phyloP scores from a whole-genome alignment of 306 rosid species.

The Dalbergia oliveri region DNA sequence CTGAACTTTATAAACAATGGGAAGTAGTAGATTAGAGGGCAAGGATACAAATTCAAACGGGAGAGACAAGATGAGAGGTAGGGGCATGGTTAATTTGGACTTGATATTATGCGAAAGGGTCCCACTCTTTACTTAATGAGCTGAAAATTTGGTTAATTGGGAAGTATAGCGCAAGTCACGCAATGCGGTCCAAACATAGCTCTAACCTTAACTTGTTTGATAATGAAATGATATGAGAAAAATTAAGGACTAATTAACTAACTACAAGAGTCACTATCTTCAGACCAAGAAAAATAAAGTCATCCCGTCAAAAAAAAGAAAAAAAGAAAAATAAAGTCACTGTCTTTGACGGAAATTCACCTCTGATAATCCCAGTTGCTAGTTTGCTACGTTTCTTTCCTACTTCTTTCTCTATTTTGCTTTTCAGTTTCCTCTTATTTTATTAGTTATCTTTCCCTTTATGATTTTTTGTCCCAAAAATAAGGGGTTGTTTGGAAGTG shows the following conservation, averaged over 20 bases:
- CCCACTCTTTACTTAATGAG: conserved; percentile 38
- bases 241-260: conserved; percentile 37
- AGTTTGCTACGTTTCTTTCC: conserved; percentile 39
- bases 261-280: conserved; percentile 48
- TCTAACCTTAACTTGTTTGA: conserved; percentile 34
- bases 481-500: too few species aligned
- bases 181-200: conserved; percentile 39
- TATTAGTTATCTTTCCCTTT: conserved; percentile 3
- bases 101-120: conserved; percentile 35
- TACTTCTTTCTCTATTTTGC: conserved; percentile 18
- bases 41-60: conserved; percentile 28
- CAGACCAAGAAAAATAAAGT: too few species aligned
- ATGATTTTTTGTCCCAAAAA: neutral
- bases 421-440: conserved; percentile 24
- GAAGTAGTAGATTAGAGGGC: conserved; percentile 18
- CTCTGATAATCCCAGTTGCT: conserved; percentile 21
- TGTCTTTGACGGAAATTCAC: conserved; percentile 46
- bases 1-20: neutral
- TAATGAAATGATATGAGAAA: conserved; percentile 45
- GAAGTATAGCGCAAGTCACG: conserved; percentile 68
- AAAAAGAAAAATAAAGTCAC: too few species aligned
- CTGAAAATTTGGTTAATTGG: conserved; percentile 30
- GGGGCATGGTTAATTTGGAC: conserved; percentile 5
- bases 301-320: too few species aligned
- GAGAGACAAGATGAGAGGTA: neutral